Percentiles rank a stretch among this genome's conserved stretches.
Evolutionary conservation across 306 rosid species (phyloP).

Genomic region (Gastrolobium villosum): DNA sequence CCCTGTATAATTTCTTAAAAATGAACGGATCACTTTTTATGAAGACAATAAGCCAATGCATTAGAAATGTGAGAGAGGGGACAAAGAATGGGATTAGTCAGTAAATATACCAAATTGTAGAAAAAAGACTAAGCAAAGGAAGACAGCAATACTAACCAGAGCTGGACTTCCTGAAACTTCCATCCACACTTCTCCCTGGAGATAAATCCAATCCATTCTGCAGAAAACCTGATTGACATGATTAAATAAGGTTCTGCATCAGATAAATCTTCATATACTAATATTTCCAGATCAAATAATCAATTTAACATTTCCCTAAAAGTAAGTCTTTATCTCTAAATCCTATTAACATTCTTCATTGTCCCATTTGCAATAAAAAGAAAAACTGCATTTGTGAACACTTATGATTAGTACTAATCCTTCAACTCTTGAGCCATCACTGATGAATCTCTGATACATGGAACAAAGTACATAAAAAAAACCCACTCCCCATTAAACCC

Average conservation of each 20-base stretch:
- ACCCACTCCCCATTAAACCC: background rate
- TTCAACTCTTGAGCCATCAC: background rate
- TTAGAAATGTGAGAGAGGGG: background rate
- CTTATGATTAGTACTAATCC: background rate
- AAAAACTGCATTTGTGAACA: conserved; percentile 19
- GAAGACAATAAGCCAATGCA: conserved; percentile 29
- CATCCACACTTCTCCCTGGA: conserved; percentile 78
- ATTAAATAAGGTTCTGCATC: conserved; percentile 35
- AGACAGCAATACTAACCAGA: conserved; percentile 63
- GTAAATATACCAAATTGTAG: conserved; percentile 6
- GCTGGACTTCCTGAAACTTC: conserved; percentile 83
- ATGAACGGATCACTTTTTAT: conserved; percentile 24
- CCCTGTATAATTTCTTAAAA: conserved; percentile 27
- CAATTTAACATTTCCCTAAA: conserved; percentile 3
- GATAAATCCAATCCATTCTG: conserved; percentile 80
- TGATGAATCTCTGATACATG: background rate
- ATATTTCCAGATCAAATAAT: conserved; percentile 15
- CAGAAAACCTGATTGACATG: conserved; percentile 61
- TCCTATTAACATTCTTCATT: background rate
- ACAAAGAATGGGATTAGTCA: conserved; percentile 6
- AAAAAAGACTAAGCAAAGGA: conserved; percentile 36
- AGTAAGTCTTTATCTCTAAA: conserved; percentile 13
- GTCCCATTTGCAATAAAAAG: conserved; percentile 13
- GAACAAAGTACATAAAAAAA: background rate
- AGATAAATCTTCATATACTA: conserved; percentile 36